Percentiles rank a stretch among this genome's conserved stretches.
These are phyloP conservation scores for Angomonas ambiguus DNA, from an alignment of 208 protist genomes.

Conservation along the genomic window DNA sequence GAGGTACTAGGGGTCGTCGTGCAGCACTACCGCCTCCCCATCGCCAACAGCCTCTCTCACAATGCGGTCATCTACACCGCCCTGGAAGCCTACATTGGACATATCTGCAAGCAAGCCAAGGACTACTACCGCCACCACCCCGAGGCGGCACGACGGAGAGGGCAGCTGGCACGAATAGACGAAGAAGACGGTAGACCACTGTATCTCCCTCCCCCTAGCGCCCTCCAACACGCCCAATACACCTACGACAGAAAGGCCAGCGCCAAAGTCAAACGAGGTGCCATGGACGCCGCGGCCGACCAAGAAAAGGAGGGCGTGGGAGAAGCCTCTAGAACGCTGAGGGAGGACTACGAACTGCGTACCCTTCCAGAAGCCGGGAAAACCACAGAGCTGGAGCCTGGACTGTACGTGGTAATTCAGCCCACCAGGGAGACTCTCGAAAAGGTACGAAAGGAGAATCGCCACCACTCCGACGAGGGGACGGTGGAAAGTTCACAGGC, in stretches of 20 bases:
- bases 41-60: slow-evolving; percentile 8
- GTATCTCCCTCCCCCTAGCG: background rate
- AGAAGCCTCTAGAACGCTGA: slow-evolving; percentile 11
- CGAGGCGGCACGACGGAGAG: background rate
- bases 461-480: background rate
- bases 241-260: background rate
- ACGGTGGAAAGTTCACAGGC: background rate
- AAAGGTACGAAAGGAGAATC: slow-evolving; percentile 9
- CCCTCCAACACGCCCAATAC: background rate
- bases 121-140: background rate
- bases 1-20: slow-evolving; percentile 25
- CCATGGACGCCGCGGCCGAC: background rate
- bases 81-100: slow-evolving; percentile 17
- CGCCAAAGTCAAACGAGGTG: background rate
- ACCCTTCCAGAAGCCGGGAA: slow-evolving; percentile 34
- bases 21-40: slow-evolving; percentile 13
- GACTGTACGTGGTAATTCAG: slow-evolving; percentile 47
- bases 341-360: slow-evolving; percentile 23
- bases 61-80: slow-evolving; percentile 20
- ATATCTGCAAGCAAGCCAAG: slow-evolving; percentile 11
- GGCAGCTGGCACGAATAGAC: background rate
- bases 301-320: too few relatives aligned
- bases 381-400: slow-evolving; percentile 73
- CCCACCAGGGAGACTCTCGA: background rate
- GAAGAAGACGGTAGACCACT: background rate